Conservation (phyloP, 768 basidiomycete genomes). For the Gymnopilus junonius region DNA sequence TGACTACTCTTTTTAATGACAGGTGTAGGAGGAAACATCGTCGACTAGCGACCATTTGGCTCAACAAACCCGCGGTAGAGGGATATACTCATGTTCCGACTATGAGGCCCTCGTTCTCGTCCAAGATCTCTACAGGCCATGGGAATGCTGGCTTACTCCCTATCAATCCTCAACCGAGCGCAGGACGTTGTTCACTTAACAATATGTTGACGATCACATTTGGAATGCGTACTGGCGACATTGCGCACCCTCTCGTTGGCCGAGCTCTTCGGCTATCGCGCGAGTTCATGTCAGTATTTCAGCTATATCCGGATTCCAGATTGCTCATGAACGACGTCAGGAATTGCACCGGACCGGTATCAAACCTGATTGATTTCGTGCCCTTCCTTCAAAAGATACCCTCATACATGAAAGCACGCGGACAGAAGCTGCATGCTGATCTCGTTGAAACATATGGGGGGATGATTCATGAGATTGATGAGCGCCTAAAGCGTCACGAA, state of each 20-base stretch:
- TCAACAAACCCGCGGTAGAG: conserved; percentile 39
- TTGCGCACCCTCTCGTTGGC: conserved; percentile 40
- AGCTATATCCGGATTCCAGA: not conserved
- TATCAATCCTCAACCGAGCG: conserved; percentile 44
- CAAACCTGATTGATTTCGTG: conserved; percentile 51
- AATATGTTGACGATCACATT: conserved; percentile 50
- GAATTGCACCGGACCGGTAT: conserved; percentile 48
- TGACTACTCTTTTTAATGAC: not conserved
- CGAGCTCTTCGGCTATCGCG: conserved; percentile 40
- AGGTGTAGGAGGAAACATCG: conserved; percentile 44
- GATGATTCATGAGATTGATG: conserved; percentile 41
- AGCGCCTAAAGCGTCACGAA: conserved; percentile 39
- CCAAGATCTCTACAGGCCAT: conserved; percentile 37
- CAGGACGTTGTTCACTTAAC: conserved; percentile 44
- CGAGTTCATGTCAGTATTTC: conserved; percentile 48
- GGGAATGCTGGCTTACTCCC: conserved; percentile 34
- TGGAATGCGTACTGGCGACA: conserved; percentile 43
- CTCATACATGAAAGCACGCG: conserved; percentile 40
- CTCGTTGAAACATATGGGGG: conserved; percentile 43
- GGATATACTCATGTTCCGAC: conserved; percentile 39
- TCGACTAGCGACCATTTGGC: conserved; percentile 37
- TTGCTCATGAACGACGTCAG: conserved; percentile 12
- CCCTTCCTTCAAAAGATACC: conserved; percentile 45
- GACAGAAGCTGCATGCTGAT: conserved; percentile 40
- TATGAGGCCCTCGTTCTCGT: conserved; percentile 44